phyloP scores from a whole-genome alignment of 2,329 filamentous ascomycete species.

The Albophoma yamanashiensis region DNA sequence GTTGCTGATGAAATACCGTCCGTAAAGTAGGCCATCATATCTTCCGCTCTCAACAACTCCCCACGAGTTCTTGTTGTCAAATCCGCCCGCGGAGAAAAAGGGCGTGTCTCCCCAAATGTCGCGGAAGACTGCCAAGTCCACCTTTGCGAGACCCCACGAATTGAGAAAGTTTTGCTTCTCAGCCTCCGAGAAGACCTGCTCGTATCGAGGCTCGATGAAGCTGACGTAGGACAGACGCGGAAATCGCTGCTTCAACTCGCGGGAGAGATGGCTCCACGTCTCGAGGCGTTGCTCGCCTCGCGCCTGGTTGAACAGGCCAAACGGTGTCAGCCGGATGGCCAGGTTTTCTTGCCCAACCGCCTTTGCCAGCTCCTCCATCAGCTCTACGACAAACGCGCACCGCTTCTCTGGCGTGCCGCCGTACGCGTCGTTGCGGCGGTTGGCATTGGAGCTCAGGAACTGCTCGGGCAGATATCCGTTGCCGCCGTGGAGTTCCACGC shows the following conservation, averaged over 20 bases:
- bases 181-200: slow-evolving; percentile 36
- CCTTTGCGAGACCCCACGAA: slow-evolving; percentile 20
- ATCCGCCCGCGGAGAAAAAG: slow-evolving; percentile 46
- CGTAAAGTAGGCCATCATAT: slow-evolving; percentile 36
- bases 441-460: background rate
- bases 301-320: background rate
- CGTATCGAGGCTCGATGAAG: slow-evolving; percentile 44
- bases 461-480: background rate
- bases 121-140: slow-evolving; percentile 36
- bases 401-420: background rate
- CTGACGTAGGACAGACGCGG: slow-evolving; percentile 40
- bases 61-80: slow-evolving; percentile 37
- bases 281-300: background rate
- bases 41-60: slow-evolving; percentile 29
- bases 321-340: background rate
- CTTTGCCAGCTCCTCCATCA: background rate
- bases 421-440: background rate
- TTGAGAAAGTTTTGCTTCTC: slow-evolving; percentile 38
- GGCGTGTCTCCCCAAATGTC: slow-evolving; percentile 40
- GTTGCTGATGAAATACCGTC: slow-evolving; percentile 36
- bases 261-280: slow-evolving; percentile 30
- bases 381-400: background rate
- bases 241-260: slow-evolving; percentile 31
- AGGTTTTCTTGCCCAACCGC: background rate
- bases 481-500: background rate